Evolutionary conservation across 1,139 yeast genomes (phyloP), one percentile per base, ranked within the genome.

Genomic region (Magnusiomyces paraingens): DNA sequence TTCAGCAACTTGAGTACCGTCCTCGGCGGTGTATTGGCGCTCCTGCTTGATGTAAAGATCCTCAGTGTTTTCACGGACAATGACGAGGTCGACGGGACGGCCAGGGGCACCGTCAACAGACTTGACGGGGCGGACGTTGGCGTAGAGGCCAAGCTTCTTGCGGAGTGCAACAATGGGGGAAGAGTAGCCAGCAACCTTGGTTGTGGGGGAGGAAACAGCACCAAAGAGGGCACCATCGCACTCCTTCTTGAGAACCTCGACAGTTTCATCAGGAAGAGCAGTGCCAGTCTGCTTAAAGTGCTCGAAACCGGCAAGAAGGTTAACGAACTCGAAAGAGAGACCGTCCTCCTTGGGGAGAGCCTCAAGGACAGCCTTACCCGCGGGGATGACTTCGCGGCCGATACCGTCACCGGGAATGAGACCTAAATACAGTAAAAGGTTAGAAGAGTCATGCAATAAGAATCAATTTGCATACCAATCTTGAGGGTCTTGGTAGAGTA

Each of bases 191-290:
- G 80, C 95, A 52, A 93, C 98, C 75, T 91, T 91, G 62, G 84
- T 82, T 51, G 95, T 79, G 61, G 99, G 99, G 21, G 98, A 90
- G 51, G 95, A 66, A 50, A 93, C 99, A 52, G 99, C 96, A 62
- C 99, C 99, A 65, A 93, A 93, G 58, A 93, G 78, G 14, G 98
- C 99, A 75, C 97, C 98, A 65, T 93, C 96, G 73, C 99, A 93
- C 63, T 86, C 84, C 47, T 77, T 75, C 68, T 84, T 79, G 70
- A 93, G 81, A n/a, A 81, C 75, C 44, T 82, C 82, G 41, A 94
- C 94, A 35, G 99, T 93, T 66, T 82, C 86, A 51, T 90, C 95
- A 26, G 99, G 99, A 61, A 93, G 80, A 46, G 99, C 99, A 55
- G 86, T 84, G 53, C 99, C 99, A 22, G 96, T 89, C 67, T 84